Percentiles rank a stretch among this genome's conserved stretches.
phyloP scores from a whole-genome alignment of 2,329 filamentous ascomycete species.

The Aspergillus thermomutatus region DNA sequence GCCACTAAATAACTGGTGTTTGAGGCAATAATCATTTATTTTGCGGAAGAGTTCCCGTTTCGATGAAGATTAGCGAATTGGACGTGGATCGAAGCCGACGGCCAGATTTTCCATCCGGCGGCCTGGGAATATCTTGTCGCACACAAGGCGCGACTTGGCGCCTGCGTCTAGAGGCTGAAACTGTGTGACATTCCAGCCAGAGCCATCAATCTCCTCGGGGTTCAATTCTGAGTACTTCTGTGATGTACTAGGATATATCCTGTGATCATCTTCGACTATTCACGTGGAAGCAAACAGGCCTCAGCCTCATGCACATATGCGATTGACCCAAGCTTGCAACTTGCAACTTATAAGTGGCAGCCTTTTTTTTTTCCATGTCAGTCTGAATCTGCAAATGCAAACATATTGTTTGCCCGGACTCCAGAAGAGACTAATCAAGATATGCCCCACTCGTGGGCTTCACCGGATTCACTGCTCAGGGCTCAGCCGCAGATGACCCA shows the following conservation, averaged over 20 bases:
- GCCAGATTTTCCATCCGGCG: constrained; percentile 13
- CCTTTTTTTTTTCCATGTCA: background rate
- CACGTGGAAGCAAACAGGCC: no score
- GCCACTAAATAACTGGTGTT: no score
- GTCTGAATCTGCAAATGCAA: background rate
- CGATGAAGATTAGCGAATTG: constrained; percentile 6
- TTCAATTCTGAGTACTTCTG: no score
- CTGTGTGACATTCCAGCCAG: constrained; percentile 3
- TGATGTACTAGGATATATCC: no score
- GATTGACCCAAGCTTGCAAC: no score
- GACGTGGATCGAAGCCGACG: background rate
- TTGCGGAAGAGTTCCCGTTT: background rate
- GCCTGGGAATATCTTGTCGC: constrained; percentile 6
- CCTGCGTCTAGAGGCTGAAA: constrained; percentile 5
- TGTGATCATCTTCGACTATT: no score
- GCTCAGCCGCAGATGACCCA: background rate
- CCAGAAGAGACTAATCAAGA: background rate
- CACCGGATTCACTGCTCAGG: background rate
- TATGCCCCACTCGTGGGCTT: background rate
- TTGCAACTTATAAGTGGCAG: background rate
- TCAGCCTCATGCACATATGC: background rate
- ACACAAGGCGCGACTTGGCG: background rate
- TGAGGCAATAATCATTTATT: background rate
- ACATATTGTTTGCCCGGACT: background rate
- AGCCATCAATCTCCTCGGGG: background rate